Conservation (phyloP, 2,329 filamentous ascomycete species). For the Parastagonospora nodorum region DNA sequence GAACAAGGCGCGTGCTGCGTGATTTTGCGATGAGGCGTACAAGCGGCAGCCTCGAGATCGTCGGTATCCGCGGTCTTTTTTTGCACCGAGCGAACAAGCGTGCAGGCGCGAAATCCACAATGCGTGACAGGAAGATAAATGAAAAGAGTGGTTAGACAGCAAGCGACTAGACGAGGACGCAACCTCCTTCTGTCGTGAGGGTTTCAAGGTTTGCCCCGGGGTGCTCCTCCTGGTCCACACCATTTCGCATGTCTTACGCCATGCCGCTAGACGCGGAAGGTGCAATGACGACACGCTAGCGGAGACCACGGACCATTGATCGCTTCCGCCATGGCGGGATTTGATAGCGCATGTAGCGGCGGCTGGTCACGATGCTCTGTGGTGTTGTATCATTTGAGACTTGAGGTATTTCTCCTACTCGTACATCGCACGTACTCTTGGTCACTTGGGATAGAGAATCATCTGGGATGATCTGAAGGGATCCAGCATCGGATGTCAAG, state of each 20-base stretch:
- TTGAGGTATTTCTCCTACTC: too few species aligned
- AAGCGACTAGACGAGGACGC: slow-evolving; percentile 8
- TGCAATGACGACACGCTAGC: slow-evolving; percentile 17
- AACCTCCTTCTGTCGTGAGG: slow-evolving; percentile 1
- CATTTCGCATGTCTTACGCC: slow-evolving; percentile 6
- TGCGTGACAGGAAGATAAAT: not conserved
- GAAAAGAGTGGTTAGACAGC: slow-evolving; percentile 3
- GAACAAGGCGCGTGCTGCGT: not conserved
- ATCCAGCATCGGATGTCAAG: not conserved
- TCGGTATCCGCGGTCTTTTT: not conserved
- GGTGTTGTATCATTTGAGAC: too few species aligned
- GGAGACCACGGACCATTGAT: not conserved
- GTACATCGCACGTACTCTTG: too few species aligned
- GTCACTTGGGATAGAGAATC: too few species aligned
- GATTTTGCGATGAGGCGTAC: slow-evolving; percentile 1
- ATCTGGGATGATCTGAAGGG: not conserved
- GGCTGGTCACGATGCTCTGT: not conserved
- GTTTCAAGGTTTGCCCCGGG: slow-evolving; percentile 12
- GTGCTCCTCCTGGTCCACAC: slow-evolving; percentile 4
- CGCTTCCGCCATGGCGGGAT: not conserved
- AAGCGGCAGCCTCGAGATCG: slow-evolving; percentile 6
- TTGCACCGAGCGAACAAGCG: not conserved
- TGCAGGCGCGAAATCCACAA: not conserved
- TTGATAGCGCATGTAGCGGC: slow-evolving; percentile 3
- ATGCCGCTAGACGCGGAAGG: not conserved